Evolutionary conservation across 208 protist species (phyloP).

Genomic region (Crithidia mellificae): DNA sequence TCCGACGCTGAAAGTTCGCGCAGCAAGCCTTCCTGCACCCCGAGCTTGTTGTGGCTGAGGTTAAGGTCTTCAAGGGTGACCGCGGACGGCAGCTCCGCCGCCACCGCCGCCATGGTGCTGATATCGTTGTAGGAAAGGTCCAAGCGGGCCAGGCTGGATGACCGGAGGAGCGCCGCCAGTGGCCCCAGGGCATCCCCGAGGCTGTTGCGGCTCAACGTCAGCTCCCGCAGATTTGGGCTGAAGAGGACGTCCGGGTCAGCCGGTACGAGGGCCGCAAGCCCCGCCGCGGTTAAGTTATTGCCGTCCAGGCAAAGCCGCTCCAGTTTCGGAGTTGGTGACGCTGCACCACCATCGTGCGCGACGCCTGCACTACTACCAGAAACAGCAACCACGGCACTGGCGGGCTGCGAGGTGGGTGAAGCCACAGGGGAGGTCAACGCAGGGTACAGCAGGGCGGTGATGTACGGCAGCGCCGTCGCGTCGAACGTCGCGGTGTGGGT

Average conservation of each 20-base stretch:
- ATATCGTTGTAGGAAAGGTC: constrained; percentile 74
- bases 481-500: constrained; percentile 56
- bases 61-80: constrained; percentile 44
- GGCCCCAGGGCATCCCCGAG: constrained; percentile 53
- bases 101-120: constrained; percentile 30
- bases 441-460: constrained; percentile 59
- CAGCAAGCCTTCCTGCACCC: constrained; percentile 39
- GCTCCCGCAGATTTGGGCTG: constrained; percentile 37
- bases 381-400: no score
- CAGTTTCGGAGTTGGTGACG: constrained; percentile 4
- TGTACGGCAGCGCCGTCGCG: constrained; percentile 32
- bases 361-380: no score
- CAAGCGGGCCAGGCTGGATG: constrained; percentile 38
- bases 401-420: no score
- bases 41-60: constrained; percentile 78
- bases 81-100: constrained; percentile 37
- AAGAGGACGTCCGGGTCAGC: constrained; percentile 7
- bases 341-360: no score
- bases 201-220: constrained; percentile 73
- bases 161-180: constrained; percentile 41
- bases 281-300: constrained; percentile 68
- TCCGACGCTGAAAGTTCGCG: constrained; percentile 3
- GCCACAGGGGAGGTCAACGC: background rate
- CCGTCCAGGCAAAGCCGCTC: constrained; percentile 48
- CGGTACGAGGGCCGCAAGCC: constrained; percentile 50